Evolutionary conservation across 2,329 filamentous ascomycete genomes (phyloP).

Genomic region (Diaporthe destruens): DNA sequence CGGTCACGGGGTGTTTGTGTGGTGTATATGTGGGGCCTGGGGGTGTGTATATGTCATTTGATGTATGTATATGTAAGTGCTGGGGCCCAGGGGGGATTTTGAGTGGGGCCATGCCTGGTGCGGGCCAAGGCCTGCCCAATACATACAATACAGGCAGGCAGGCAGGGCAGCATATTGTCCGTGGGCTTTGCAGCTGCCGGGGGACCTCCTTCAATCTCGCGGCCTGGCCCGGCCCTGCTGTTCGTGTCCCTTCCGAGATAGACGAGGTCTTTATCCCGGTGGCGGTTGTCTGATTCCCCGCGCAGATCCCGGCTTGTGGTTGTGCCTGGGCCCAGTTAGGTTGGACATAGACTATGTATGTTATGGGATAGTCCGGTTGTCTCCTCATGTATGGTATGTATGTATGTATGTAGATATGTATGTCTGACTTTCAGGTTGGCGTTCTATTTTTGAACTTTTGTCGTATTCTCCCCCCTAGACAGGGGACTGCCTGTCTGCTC

Average conservation of each 20-base stretch:
- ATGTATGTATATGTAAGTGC: constrained; percentile 5
- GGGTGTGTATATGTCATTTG: not conserved
- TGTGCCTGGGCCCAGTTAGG: not conserved
- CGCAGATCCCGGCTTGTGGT: constrained; percentile 17
- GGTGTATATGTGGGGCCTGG: not conserved
- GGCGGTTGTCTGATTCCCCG: constrained; percentile 25
- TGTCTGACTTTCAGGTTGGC: constrained; percentile 20
- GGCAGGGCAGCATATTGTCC: constrained; percentile 11
- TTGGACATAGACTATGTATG: not conserved
- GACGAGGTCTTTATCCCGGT: constrained; percentile 21
- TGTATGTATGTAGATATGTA: constrained; percentile 18
- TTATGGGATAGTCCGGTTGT: no score
- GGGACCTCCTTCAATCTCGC: constrained; percentile 32
- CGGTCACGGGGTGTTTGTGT: not conserved
- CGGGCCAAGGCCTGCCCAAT: constrained; percentile 1
- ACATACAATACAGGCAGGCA: not conserved
- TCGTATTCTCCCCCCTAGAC: not conserved
- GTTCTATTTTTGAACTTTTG: constrained; percentile 29
- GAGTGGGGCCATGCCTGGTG: constrained; percentile 12
- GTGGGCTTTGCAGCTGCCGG: constrained; percentile 33
- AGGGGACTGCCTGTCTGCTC: constrained; percentile 3
- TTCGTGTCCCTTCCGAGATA: constrained; percentile 14
- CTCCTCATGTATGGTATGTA: not conserved
- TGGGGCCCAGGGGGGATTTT: not conserved
- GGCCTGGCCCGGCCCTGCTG: constrained; percentile 20